Conservation (phyloP, 306 rosid genomes). For the Vigna radiata region DNA sequence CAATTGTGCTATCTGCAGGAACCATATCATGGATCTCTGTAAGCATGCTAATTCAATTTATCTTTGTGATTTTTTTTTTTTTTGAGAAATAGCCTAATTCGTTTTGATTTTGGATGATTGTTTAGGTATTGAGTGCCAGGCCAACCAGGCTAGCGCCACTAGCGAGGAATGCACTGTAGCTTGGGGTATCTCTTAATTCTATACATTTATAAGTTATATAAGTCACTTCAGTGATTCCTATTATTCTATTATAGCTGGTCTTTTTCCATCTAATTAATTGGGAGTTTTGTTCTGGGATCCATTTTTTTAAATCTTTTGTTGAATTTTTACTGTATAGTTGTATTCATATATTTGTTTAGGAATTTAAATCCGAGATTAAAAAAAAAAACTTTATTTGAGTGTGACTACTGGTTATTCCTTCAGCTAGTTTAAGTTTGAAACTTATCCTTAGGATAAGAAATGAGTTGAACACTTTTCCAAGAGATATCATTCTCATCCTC, state of each 20-base stretch:
- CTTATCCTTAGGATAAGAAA: background rate
- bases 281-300: background rate
- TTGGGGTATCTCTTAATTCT: slow-evolving; percentile 50
- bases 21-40: slow-evolving; percentile 98
- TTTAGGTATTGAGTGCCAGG: slow-evolving; percentile 92
- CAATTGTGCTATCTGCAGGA: slow-evolving; percentile 90
- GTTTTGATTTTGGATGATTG: background rate
- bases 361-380: background rate
- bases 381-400: background rate
- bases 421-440: background rate
- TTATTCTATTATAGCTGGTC: background rate
- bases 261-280: background rate
- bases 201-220: too few relatives aligned
- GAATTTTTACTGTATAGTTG: background rate
- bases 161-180: slow-evolving; percentile 63
- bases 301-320: background rate
- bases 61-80: background rate
- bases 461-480: background rate
- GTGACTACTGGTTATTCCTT: background rate
- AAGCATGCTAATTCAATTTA: slow-evolving; percentile 33
- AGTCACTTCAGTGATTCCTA: too few relatives aligned
- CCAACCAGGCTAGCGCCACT: slow-evolving; percentile 70
- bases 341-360: background rate
- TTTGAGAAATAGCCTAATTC: background rate
- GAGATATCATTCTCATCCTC: background rate